Evolutionary conservation across 2,329 filamentous ascomycete species (phyloP), one percentile per base, ranked within the genome.

Genomic region (Fusarium setosum): DNA sequence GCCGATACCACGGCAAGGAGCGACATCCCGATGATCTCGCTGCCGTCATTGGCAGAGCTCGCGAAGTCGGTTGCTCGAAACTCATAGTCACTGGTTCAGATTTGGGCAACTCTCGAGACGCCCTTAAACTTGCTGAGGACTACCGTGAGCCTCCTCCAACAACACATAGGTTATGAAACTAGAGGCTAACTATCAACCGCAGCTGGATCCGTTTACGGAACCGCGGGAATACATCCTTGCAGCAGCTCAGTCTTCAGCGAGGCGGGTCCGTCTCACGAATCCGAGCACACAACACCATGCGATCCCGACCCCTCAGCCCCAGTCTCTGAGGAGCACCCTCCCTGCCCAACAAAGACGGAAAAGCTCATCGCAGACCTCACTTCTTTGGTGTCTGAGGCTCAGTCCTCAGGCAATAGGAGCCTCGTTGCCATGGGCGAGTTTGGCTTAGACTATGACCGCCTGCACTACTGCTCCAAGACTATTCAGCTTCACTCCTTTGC

Each of bases 61-160:
- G 86, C 15, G 87, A 92, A 65, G 89, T 91, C 3, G 95, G 96
- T 35, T 97, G 94, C 75, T 82, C 85, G 59, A 97, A 97, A 73
- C 87, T 99, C 72, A 95, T 99, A 82, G 87, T 98, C 31, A 99
- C 96, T 0, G 96, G 96, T 18, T 97, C 94, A 1, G 93, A 96
- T 74, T 84, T 98, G 48, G 82, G 84, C 50, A 94, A 94, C 77
- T 94, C 92, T 3, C 81, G 87, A 64, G 87, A 92, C 65, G 94
- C 93, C 1, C 80, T 97, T 10, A 80, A 89, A 40, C 83, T 98
- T 24, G 89, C 94, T 4, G 83, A 88, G 69, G 84, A 90, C 68
- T 90, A 95, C 74, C 89, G 92, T 95, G 81, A 62, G 89, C 81
- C 31, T 26, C 58, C 51, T 60, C 58, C 45, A 53, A 17, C 26